Evolutionary conservation across 306 rosid genomes (phyloP).

Genomic region (Citrullus amarus): DNA sequence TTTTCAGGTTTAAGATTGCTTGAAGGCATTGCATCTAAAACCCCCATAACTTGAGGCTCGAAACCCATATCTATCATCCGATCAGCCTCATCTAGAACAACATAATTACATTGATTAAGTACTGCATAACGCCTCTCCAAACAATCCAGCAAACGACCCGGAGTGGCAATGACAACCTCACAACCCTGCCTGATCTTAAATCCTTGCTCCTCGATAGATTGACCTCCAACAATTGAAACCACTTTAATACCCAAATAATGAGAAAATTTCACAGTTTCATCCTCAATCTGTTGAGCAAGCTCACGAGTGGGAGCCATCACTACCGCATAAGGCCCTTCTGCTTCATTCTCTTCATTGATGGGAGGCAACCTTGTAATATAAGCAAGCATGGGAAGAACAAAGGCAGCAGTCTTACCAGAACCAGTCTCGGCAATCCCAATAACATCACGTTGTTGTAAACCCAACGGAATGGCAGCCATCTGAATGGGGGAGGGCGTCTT

Average conservation of each 20-base stretch:
- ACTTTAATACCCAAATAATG: slow-evolving; percentile 69
- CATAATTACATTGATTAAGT: slow-evolving; percentile 87
- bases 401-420: slow-evolving; percentile 92
- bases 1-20: slow-evolving; percentile 85
- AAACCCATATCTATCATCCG: slow-evolving; percentile 95
- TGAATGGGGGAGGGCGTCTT: slow-evolving; percentile 90
- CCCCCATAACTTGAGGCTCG: slow-evolving; percentile 86
- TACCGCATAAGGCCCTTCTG: slow-evolving; percentile 88
- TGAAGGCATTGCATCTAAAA: slow-evolving; percentile 90
- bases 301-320: slow-evolving; percentile 97
- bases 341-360: slow-evolving; percentile 80
- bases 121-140: slow-evolving; percentile 81
- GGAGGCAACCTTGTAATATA: slow-evolving; percentile 80
- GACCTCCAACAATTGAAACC: slow-evolving; percentile 91
- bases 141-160: slow-evolving; percentile 81
- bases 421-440: slow-evolving; percentile 86
- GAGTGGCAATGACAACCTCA: slow-evolving; percentile 88
- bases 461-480: slow-evolving; percentile 90
- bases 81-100: slow-evolving; percentile 95
- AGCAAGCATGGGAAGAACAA: slow-evolving; percentile 86
- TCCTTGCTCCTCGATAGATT: slow-evolving; percentile 88
- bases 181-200: slow-evolving; percentile 81
- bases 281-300: slow-evolving; percentile 90
- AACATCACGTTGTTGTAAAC: slow-evolving; percentile 76
- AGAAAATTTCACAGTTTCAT: slow-evolving; percentile 75